Base-by-base conservation (phyloP, 768 basidiomycete genomes). In the Suillus subalutaceus region DNA sequence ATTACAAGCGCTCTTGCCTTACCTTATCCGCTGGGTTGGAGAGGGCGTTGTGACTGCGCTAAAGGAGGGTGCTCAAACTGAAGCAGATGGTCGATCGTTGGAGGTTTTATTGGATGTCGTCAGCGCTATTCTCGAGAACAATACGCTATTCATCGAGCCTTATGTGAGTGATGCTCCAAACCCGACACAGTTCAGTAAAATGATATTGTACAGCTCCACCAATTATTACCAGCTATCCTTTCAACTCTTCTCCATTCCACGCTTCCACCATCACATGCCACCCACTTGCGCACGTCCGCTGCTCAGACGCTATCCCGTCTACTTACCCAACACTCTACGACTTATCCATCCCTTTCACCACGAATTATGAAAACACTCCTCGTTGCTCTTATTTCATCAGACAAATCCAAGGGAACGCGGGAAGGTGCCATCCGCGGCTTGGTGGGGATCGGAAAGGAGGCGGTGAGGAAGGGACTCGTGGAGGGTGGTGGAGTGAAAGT, bases 281-380 rank as follows among this genome's bases (percentile, higher is more conserved):
- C 84, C 26, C 84, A 88, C 50, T 83, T 97, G 41, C 91, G 97
- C 44, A 90, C 87, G 4, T 84, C 87, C 6, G 93, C 97, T 4
- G 86, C 95, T 1, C 90, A 95, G 68, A 93, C 93, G 0, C 85
- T 99, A 0, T 90, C 93, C 3, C 89, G 89, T 66, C 81, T 98
- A 2, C 82, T 95, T 68, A 90, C 88, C 0, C 90, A 89, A 68
- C 92, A 94, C 70, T 90, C 90, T 0, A 91, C 91, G n/a, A 93
- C 94, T 4, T 96, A 96, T 76, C 93, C 94, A 1, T 90, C 91
- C 0, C 86, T 96, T 16, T 88, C 91, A 1, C 90, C 92, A 37
- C 91, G 97, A 16, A 91, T 98, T 58, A 93, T 96, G 83, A 97
- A 97, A 75, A 97, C 97, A 0, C 88, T 99, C 4, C 83, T 97